phyloP scores from a whole-genome alignment of 345 rosid genomes.

The Linum trigynum region DNA sequence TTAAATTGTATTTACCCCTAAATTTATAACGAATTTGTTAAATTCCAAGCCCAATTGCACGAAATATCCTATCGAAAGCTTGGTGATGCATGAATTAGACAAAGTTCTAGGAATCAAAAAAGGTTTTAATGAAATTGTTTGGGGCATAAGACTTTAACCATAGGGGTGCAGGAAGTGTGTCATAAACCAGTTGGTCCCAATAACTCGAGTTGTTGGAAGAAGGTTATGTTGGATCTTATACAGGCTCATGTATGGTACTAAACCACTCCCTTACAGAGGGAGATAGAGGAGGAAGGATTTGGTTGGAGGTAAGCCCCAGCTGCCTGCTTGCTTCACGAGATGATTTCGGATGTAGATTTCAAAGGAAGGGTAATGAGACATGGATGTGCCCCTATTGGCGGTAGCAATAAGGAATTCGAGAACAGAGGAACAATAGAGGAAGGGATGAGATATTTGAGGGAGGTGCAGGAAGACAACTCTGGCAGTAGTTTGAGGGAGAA shows the following conservation, averaged over 20 bases:
- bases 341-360: slow-evolving; percentile 75
- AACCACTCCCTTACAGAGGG: slow-evolving; percentile 24
- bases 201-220: too few species aligned
- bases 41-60: slow-evolving; percentile 12
- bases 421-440: slow-evolving; percentile 20
- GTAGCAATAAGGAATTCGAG: slow-evolving; percentile 38
- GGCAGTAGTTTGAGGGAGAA: not conserved
- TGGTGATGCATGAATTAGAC: slow-evolving; percentile 20
- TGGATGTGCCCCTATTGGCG: slow-evolving; percentile 5
- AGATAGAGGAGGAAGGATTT: slow-evolving; percentile 40
- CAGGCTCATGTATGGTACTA: too few species aligned
- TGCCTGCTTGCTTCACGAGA: slow-evolving; percentile 77
- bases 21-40: too few species aligned
- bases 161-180: slow-evolving; percentile 20
- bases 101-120: slow-evolving; percentile 24
- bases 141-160: slow-evolving; percentile 31
- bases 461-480: slow-evolving; percentile 39
- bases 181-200: too few species aligned
- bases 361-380: slow-evolving; percentile 19
- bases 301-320: slow-evolving; percentile 93
- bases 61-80: slow-evolving; percentile 35
- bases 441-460: slow-evolving; percentile 62
- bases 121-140: slow-evolving; percentile 28
- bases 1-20: too few species aligned
- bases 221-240: too few species aligned